Evolutionary conservation across 2,329 filamentous ascomycete genomes (phyloP).

Genomic region (Ilyonectria sp.): DNA sequence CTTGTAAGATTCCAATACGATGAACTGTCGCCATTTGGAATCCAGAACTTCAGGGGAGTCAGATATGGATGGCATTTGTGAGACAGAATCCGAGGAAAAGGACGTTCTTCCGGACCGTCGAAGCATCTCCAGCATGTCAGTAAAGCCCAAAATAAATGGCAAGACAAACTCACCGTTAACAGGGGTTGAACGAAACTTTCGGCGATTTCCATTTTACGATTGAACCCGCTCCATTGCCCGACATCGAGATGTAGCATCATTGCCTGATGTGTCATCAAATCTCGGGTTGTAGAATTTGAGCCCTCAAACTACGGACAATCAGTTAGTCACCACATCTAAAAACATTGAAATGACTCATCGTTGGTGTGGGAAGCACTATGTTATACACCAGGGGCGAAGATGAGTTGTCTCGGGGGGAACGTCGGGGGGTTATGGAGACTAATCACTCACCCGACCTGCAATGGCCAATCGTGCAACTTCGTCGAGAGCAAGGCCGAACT

Average conservation of each 20-base stretch:
- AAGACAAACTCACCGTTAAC: constrained; percentile 34
- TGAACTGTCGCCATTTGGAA: constrained; percentile 42
- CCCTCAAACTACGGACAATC: constrained; percentile 32
- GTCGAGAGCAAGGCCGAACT: constrained; percentile 44
- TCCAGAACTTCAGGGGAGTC: constrained; percentile 40
- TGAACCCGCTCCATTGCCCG: constrained; percentile 45
- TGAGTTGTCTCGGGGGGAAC: background rate
- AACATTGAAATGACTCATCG: background rate
- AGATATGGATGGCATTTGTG: constrained; percentile 28
- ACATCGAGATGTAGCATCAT: constrained; percentile 44
- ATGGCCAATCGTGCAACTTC: constrained; percentile 35
- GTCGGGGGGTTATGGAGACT: background rate
- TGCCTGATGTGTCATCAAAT: constrained; percentile 43
- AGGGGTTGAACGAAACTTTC: constrained; percentile 39
- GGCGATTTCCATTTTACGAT: constrained; percentile 38
- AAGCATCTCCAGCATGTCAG: constrained; percentile 36
- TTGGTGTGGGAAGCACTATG: background rate
- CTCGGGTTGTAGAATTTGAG: constrained; percentile 28
- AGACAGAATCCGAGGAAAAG: constrained; percentile 38
- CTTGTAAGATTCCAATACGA: constrained; percentile 41
- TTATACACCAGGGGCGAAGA: background rate
- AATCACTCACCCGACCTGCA: constrained; percentile 36
- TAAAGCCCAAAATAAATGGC: background rate
- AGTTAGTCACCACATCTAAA: constrained; percentile 1
- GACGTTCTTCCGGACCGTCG: constrained; percentile 39